Conservation (phyloP, 1,139 yeast genomes). For the Kazachstania sp. region DNA sequence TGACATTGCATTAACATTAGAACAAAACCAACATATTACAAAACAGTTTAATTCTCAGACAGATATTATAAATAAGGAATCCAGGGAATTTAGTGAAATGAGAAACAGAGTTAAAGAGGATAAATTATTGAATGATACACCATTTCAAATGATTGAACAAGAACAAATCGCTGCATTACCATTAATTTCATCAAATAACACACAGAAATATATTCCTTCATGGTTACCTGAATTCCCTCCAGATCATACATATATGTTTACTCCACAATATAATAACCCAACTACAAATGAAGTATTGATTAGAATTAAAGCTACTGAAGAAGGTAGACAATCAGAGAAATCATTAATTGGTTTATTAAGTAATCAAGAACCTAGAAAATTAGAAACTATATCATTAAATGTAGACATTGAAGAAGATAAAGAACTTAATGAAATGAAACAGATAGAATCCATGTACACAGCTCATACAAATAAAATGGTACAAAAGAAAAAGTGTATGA, state of each 20-base stretch:
- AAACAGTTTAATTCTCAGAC: constrained; percentile 13
- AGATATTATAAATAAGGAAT: not conserved
- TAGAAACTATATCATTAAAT: constrained; percentile 1
- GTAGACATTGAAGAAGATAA: not conserved
- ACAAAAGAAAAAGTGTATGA: not conserved
- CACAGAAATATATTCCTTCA: constrained; percentile 52
- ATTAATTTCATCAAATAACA: constrained; percentile 45
- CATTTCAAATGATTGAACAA: constrained; percentile 8
- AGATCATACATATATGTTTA: constrained; percentile 76
- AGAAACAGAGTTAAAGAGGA: constrained; percentile 8
- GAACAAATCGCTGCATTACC: constrained; percentile 12
- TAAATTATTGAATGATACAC: not conserved
- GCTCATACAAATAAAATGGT: constrained; percentile 1
- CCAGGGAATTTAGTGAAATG: not conserved
- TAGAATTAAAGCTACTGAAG: constrained; percentile 64
- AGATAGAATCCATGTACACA: not conserved
- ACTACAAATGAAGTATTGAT: constrained; percentile 66
- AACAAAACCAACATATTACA: constrained; percentile 23
- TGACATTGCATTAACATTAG: constrained; percentile 40
- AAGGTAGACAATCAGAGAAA: constrained; percentile 69
- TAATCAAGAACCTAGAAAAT: not conserved
- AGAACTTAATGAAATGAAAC: constrained; percentile 15
- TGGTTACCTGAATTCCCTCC: constrained; percentile 89
- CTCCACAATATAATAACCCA: constrained; percentile 57
- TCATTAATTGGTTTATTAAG: constrained; percentile 58